These are phyloP conservation scores for Phaseolus coccineus DNA, from an alignment of 331 rosid species.

Conservation along the genomic window DNA sequence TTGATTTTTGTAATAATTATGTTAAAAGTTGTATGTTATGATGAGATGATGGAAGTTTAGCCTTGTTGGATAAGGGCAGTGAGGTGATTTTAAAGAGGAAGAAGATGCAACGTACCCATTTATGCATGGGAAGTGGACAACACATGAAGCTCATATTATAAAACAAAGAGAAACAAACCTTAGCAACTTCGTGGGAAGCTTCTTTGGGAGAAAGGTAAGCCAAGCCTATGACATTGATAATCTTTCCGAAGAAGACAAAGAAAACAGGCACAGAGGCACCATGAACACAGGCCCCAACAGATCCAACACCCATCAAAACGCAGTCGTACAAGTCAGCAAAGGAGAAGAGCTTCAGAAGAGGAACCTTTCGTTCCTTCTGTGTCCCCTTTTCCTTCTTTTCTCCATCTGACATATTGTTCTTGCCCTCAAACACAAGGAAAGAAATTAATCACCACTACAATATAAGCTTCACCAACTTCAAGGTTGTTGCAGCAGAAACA, in stretches of 20 bases:
- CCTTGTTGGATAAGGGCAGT: not conserved
- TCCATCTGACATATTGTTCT: conserved; percentile 41
- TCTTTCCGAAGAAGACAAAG: conserved; percentile 87
- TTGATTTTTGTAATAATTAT: too few species aligned
- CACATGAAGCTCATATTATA: not conserved
- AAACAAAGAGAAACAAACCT: conserved; percentile 53
- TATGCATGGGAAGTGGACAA: conserved; percentile 19
- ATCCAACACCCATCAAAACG: conserved; percentile 73
- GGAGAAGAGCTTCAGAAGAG: conserved; percentile 69
- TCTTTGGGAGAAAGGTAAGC: conserved; percentile 88
- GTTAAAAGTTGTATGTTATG: too few species aligned
- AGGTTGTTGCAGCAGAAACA: conserved; percentile 11
- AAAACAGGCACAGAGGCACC: conserved; percentile 94
- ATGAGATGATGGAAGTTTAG: not conserved
- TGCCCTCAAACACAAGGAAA: conserved; percentile 10
- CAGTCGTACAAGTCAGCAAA: conserved; percentile 84
- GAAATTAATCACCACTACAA: not conserved
- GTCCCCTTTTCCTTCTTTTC: not conserved
- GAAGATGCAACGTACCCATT: not conserved
- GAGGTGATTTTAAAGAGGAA: conserved; percentile 1
- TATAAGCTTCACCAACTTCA: not conserved
- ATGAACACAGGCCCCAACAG: conserved; percentile 85
- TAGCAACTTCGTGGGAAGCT: conserved; percentile 93
- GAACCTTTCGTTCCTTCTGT: conserved; percentile 51
- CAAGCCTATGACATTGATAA: conserved; percentile 84